These are phyloP conservation scores for Sclerotinia nivalis DNA, from an alignment of 2,329 filamentous ascomycete species.

Conservation along the genomic window DNA sequence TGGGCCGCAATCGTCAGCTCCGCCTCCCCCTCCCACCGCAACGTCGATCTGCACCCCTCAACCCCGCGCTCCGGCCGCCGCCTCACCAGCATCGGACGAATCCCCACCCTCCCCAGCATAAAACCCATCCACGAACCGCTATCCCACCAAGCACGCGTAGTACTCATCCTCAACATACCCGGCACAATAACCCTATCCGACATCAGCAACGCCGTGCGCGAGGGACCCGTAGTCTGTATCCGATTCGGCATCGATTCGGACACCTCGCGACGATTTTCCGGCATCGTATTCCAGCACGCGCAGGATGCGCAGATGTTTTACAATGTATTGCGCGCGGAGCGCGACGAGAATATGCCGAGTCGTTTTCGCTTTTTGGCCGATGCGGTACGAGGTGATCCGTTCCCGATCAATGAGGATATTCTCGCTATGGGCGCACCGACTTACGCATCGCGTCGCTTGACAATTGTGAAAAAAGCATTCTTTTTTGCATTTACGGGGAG, in stretches of 20 bases:
- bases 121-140: conserved; percentile 25
- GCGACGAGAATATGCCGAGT: conserved; percentile 24
- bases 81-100: conserved; percentile 19
- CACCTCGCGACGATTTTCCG: conserved; percentile 30
- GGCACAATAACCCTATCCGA: conserved; percentile 32
- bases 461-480: conserved; percentile 39
- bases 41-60: conserved; percentile 31
- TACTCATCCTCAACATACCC: conserved; percentile 38
- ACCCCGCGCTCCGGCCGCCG: conserved; percentile 24
- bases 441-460: conserved; percentile 37
- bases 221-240: conserved; percentile 38
- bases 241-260: conserved; percentile 35
- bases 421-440: conserved; percentile 33
- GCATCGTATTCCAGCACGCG: conserved; percentile 38
- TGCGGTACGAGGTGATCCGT: conserved; percentile 32
- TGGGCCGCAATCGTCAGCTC: conserved; percentile 38
- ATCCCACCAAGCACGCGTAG: conserved; percentile 33
- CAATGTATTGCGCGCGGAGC: conserved; percentile 30
- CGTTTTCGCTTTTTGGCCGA: conserved; percentile 38
- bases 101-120: conserved; percentile 1
- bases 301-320: conserved; percentile 33
- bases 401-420: conserved; percentile 33
- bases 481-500: conserved; percentile 37
- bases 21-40: conserved; percentile 25
- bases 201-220: conserved; percentile 36